Evolutionary conservation across 345 rosid genomes (phyloP), one percentile per base, ranked within the genome.

Genomic region (Schrenkiella parvula): DNA sequence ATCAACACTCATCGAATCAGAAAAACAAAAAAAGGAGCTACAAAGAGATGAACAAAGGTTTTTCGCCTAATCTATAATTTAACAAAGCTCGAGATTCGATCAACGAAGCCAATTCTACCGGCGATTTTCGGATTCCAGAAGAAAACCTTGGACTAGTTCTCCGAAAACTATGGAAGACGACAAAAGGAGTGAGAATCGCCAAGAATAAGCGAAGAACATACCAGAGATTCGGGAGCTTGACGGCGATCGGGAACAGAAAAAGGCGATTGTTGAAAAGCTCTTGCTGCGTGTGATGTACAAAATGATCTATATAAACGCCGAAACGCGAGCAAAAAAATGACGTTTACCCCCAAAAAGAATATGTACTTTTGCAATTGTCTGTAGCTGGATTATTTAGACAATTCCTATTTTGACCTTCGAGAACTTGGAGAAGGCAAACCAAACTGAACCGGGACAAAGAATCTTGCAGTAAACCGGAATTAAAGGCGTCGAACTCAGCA

Each of bases 401-500:
- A 5, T 39, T 70, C 66, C 75, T 29, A 15, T 63, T 70, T 70
- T 76, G 80, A 56, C 76, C 80, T 64, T 70, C 53, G 4, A 29
- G 12, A 37, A 37, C 66, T 29, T 70, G 46, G 47, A 63, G 46
- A 63, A 63, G 75, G 31, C 66, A 54, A 69, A 69, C 71, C 75
- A 47, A 63, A 28, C 6, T 42, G 4, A 74, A 68, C 79, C 68
- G 69, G 68, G 34, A 11, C 21, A 23, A 4, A 23, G 31, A 18
- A 57, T 59, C 19, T 22, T 57, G 7, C 7, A 21, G 2, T 21
- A 15, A 70, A 34, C 74, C 74, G 74, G 58, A 58, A 10, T 42
- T 0, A 43, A 19, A 14, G 37, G 34, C 44, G 7, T 38, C 13
- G 29, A 29, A 10, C 52, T 21, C 48, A 65, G 19, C 4, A 2